These are phyloP conservation scores for Cryphonectria parasitica DNA, from an alignment of 2,329 filamentous ascomycete species.

Conservation along the genomic window DNA sequence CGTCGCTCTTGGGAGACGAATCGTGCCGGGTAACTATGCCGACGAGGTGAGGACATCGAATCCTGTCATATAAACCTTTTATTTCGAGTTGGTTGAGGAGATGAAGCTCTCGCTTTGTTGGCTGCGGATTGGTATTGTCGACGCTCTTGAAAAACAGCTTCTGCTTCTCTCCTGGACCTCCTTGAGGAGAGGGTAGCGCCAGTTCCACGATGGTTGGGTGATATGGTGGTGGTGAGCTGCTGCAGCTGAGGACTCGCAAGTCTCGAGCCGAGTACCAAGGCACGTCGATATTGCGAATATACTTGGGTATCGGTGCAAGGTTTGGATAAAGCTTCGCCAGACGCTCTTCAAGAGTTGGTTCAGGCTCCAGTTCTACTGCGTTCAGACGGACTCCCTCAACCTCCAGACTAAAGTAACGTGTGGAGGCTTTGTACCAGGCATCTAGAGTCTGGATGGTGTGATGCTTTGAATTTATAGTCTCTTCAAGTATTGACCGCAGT, in stretches of 20 bases:
- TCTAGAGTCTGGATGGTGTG: background rate
- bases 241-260: slow-evolving; percentile 6
- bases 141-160: slow-evolving; percentile 21
- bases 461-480: no score
- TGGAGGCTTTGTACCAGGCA: slow-evolving; percentile 14
- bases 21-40: slow-evolving; percentile 13
- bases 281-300: slow-evolving; percentile 17
- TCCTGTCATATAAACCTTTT: slow-evolving; percentile 7
- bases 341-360: slow-evolving; percentile 8
- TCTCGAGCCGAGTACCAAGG: slow-evolving; percentile 16
- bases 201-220: slow-evolving; percentile 15
- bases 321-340: slow-evolving; percentile 16
- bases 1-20: background rate
- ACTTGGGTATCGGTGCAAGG: slow-evolving; percentile 10
- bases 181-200: background rate
- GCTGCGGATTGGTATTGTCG: slow-evolving; percentile 20
- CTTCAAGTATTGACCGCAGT: background rate
- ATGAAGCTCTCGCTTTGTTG: slow-evolving; percentile 16
- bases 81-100: slow-evolving; percentile 7
- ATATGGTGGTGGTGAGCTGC: slow-evolving; percentile 12
- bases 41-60: slow-evolving; percentile 9
- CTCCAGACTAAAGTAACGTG: slow-evolving; percentile 14
- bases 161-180: background rate
- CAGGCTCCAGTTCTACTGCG: slow-evolving; percentile 7
- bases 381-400: background rate